Conservation (phyloP, 345 rosid species). For the Iberis pinnata region DNA sequence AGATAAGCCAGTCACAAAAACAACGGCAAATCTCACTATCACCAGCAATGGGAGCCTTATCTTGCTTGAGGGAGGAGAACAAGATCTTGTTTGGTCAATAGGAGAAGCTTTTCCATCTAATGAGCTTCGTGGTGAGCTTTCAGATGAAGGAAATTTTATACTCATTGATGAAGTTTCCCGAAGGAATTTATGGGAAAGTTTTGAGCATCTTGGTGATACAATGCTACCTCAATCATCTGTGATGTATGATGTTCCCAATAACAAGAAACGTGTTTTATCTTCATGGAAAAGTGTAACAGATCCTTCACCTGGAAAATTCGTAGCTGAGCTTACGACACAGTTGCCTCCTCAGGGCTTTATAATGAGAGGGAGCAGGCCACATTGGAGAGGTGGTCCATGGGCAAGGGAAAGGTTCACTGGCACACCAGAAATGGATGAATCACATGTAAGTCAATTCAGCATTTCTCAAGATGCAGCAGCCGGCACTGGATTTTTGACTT, state of each 20-base stretch:
- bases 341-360: constrained; percentile 27
- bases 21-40: constrained; percentile 21
- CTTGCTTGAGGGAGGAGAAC: constrained; percentile 26
- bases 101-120: constrained; percentile 20
- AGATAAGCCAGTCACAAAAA: constrained; percentile 32
- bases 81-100: constrained; percentile 26
- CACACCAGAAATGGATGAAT: constrained; percentile 26
- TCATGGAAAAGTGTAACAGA: constrained; percentile 25
- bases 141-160: constrained; percentile 29
- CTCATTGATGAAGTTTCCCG: constrained; percentile 17
- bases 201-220: constrained; percentile 30
- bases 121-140: constrained; percentile 22
- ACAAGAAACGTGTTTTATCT: constrained; percentile 20
- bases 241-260: constrained; percentile 18
- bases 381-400: constrained; percentile 33
- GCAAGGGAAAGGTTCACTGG: constrained; percentile 26
- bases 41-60: constrained; percentile 27
- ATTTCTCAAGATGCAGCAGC: constrained; percentile 25
- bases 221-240: constrained; percentile 24
- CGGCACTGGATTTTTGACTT: constrained; percentile 22
- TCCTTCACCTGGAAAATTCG: constrained; percentile 29
- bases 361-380: constrained; percentile 24
- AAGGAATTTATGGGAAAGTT: constrained; percentile 24
- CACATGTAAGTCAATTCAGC: constrained; percentile 20
- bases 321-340: constrained; percentile 28